Conservation (phyloP, 2,329 filamentous ascomycete genomes). For the Epichloe elymi region DNA sequence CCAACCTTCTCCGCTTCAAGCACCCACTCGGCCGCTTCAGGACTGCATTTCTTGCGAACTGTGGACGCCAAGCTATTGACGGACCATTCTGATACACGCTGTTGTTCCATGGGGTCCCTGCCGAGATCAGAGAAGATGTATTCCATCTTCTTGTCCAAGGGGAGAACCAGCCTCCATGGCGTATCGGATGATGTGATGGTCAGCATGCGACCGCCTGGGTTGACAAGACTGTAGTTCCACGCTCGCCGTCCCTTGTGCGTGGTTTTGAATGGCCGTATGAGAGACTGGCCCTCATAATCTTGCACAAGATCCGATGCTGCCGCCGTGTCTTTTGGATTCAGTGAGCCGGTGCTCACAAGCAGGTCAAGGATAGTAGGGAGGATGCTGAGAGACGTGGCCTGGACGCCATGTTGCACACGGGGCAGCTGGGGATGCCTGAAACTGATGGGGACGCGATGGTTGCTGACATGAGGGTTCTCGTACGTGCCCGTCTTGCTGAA, state of each 20-base stretch:
- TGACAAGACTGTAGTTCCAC: constrained; percentile 21
- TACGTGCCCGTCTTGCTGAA: constrained; percentile 16
- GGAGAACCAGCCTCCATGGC: constrained; percentile 17
- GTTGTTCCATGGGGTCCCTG: constrained; percentile 16
- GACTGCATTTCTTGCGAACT: constrained; percentile 8
- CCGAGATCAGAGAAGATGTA: constrained; percentile 16
- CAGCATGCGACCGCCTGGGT: constrained; percentile 18
- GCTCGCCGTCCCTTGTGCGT: constrained; percentile 11
- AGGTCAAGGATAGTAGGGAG: constrained; percentile 23
- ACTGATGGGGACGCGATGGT: constrained; percentile 20
- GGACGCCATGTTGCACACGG: constrained; percentile 13
- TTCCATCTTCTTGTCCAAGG: constrained; percentile 16
- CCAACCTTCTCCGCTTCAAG: constrained; percentile 18
- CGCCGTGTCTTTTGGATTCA: constrained; percentile 13
- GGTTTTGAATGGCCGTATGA: constrained; percentile 16
- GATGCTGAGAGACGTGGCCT: constrained; percentile 20
- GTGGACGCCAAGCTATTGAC: constrained; percentile 4
- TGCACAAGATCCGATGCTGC: constrained; percentile 18
- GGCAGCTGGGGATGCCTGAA: constrained; percentile 21
- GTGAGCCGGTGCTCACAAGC: constrained; percentile 19
- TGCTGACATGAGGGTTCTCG: constrained; percentile 19
- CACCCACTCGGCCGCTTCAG: constrained; percentile 15
- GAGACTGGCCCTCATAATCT: constrained; percentile 23
- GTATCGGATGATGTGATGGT: constrained; percentile 13
- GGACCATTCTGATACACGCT: constrained; percentile 10